Evolutionary conservation across 208 protist genomes (phyloP), one percentile per base, ranked within the genome.

Genomic region (Acanthamoeba castellanii): DNA sequence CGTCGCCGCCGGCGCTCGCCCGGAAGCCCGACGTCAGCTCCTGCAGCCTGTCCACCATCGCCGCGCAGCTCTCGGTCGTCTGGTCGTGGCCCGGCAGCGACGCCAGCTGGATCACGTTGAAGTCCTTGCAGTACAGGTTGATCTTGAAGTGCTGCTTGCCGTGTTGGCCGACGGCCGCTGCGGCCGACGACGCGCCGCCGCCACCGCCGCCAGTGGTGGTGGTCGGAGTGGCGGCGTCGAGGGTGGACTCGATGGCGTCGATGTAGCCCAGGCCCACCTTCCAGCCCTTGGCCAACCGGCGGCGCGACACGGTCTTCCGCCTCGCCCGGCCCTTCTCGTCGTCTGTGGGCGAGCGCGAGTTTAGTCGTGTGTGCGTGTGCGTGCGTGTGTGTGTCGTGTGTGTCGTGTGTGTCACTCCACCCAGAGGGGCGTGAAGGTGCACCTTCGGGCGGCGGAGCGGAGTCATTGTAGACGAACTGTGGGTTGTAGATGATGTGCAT

Each of bases 401-500:
- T 45, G 42, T n/a, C n/a, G n/a, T n/a, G n/a, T 9, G 42, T 45
- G 42, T 9, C 42, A 45, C 5, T 11, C 42, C 1, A 3, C 42
- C 42, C n/a, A 34, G 5, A 34, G 11, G 66, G 22, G 1, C n/a
- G 66, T 34, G 25, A 3, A 45, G 42, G 61, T 18, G 55, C 55
- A 61, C 55, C 55, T 61, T 61, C 55, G 55, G n/a, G 34, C 70
- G 37, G 34, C 37, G 70, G 37, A 27, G 70, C 37, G 9, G n/a
- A 25, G 70, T 37, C 30, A 22, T 57, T 89, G 55, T 89, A 89
- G n/a, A 89, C 82, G 30, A 89, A 89, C 45, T 89, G 82, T 27
- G 82, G 82, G 32, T 89, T 89, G 55, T 89, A 89, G 34, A 89
- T 89, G 14, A 89, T 89, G 82, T 89, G 82, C 82, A 89, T 89